Evolutionary conservation across 805 yeast species (phyloP).

Genomic region (Ogataea trehalophila): DNA sequence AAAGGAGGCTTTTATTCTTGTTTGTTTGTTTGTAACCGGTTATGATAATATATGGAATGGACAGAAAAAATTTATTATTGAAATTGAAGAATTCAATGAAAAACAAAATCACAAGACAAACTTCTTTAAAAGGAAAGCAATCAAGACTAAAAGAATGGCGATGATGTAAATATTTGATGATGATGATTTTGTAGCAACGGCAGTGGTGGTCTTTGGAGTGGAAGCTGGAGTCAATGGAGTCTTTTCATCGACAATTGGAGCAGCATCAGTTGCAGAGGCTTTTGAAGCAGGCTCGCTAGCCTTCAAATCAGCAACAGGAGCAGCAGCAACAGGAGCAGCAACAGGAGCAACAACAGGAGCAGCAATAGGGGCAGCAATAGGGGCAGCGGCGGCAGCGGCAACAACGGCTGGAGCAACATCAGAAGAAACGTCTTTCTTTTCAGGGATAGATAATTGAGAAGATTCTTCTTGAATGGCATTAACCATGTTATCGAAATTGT

Average conservation of each 20-base stretch:
- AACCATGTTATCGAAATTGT: slow-evolving; percentile 25
- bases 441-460: slow-evolving; percentile 16
- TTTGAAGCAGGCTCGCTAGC: background rate
- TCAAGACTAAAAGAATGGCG: slow-evolving; percentile 16
- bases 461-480: slow-evolving; percentile 30
- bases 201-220: background rate
- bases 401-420: slow-evolving; percentile 9
- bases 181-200: background rate
- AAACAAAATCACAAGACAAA: slow-evolving; percentile 3
- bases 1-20: too few species aligned
- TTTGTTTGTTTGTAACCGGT: too few species aligned
- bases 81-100: too few species aligned
- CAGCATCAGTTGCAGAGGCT: background rate
- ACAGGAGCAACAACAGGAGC: slow-evolving; percentile 8
- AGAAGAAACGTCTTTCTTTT: slow-evolving; percentile 8
- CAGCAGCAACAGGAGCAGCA: slow-evolving; percentile 10
- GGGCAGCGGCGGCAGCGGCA: slow-evolving; percentile 11
- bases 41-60: too few species aligned
- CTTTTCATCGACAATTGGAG: background rate
- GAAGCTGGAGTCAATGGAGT: background rate
- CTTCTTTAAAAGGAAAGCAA: slow-evolving; percentile 19
- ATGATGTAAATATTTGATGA: slow-evolving; percentile 12
- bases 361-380: slow-evolving; percentile 6
- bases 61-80: too few species aligned
- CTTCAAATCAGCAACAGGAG: background rate